Percentiles rank a stretch among this genome's conserved stretches.
These are phyloP conservation scores for Linum lewisii DNA, from an alignment of 345 rosid species.

Conservation along the genomic window DNA sequence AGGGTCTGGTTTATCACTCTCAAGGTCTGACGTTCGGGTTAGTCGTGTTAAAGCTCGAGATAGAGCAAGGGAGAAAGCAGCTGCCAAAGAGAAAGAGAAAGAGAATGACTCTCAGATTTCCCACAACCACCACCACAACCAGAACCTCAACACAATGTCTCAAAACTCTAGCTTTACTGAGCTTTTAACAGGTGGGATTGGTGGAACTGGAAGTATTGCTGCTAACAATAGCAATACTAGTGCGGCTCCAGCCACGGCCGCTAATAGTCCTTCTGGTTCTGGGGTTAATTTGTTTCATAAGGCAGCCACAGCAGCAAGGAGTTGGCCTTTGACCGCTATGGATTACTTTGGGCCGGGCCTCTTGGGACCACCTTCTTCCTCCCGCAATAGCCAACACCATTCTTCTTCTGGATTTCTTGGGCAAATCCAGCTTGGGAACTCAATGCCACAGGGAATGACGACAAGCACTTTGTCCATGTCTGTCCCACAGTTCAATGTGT, in stretches of 20 bases:
- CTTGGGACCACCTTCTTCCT: constrained; percentile 34
- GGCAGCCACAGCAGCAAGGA: constrained; percentile 24
- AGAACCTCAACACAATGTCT: constrained; percentile 27
- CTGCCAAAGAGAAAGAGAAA: constrained; percentile 62
- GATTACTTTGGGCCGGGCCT: constrained; percentile 53
- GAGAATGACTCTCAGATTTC: constrained; percentile 31
- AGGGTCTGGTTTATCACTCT: constrained; percentile 70
- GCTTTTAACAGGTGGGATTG: constrained; percentile 63
- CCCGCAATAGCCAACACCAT: constrained; percentile 9
- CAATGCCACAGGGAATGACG: constrained; percentile 22
- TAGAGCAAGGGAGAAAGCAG: constrained; percentile 61
- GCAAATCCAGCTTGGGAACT: constrained; percentile 38
- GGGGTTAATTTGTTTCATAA: constrained; percentile 32
- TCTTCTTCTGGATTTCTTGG: constrained; percentile 33
- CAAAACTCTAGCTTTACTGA: constrained; percentile 66
- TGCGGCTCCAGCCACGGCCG: neutral
- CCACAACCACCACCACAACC: constrained; percentile 11
- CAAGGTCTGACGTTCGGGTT: constrained; percentile 49
- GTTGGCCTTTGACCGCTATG: constrained; percentile 51
- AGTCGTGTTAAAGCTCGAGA: constrained; percentile 65
- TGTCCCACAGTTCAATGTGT: constrained; percentile 26
- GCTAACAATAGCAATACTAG: neutral
- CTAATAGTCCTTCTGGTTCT: constrained; percentile 30
- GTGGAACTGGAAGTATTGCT: constrained; percentile 14
- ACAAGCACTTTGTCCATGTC: constrained; percentile 20